Base-by-base conservation (phyloP, 2,329 filamentous ascomycete genomes). In the Colletotrichum lini region DNA sequence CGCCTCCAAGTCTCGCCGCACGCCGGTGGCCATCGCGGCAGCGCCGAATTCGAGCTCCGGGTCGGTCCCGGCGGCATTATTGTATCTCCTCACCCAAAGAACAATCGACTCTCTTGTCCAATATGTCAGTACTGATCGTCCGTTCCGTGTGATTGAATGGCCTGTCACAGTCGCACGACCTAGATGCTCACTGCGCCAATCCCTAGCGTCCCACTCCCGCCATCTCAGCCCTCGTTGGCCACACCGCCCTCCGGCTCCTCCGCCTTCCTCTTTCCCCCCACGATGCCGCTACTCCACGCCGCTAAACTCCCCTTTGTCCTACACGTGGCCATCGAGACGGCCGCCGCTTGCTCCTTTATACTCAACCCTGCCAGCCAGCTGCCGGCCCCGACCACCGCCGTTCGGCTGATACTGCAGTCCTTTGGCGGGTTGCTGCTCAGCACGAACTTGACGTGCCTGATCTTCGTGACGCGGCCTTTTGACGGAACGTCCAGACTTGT, bases 381-480 rank as follows among this genome's bases (percentile, higher is more conserved):
- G 12, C 78, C 81, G 10, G 77, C 76, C 10, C 81, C 85, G n/a
- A 76, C 81, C 7, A 74, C 76, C 2, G 81, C 83, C 21, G 81
- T 83, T 6, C 76, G 75, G 4, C 82, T 88, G 47, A 78, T 88
- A 42, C 76, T 87, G 15, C 81, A 83, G 58, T 86, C 83, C 67
- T 82, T 87, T 15, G 86, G 86, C 53, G 86, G 84, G 15, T 79
- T 87, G 16, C 79, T 89, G 3, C 74, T 85, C 16, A 80, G 83
- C 7, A 84, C 82, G 23, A 84, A 84, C 56, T 73, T 87, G n/a
- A 74, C 86, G 35, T 84, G 83, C 54, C 73, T 85, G 3, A 70
- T 78, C 16, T 77, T 86, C 50, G 72, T 81, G 12, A 59, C 75
- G 5, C 77, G 79, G 2, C 74, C 78, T 2, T 76, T 81, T 54